Conservation (phyloP, 2,329 filamentous ascomycete genomes). For the Exserohilum rostratum region DNA sequence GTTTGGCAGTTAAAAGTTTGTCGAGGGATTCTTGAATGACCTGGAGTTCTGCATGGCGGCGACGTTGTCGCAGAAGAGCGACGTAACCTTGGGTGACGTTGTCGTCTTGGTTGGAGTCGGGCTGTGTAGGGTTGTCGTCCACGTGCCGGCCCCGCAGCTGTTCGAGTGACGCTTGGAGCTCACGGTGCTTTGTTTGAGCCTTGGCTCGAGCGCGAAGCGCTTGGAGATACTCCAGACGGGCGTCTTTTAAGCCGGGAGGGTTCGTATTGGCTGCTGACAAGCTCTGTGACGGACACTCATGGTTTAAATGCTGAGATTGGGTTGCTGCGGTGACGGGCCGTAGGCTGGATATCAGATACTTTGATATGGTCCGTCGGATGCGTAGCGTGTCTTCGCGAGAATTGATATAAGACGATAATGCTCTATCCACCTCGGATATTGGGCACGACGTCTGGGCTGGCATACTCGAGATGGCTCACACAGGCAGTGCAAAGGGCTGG, state of each 20-base stretch:
- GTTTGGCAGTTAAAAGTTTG: slow-evolving; percentile 43
- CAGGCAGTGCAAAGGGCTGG: neutral
- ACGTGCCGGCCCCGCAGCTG: slow-evolving; percentile 35
- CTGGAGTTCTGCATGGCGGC: slow-evolving; percentile 53
- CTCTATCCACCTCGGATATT: slow-evolving; percentile 45
- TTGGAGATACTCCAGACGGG: slow-evolving; percentile 54
- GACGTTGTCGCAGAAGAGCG: slow-evolving; percentile 53
- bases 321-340: slow-evolving; percentile 34
- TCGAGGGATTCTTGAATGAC: slow-evolving; percentile 55
- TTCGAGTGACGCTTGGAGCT: slow-evolving; percentile 38
- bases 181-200: slow-evolving; percentile 49
- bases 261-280: slow-evolving; percentile 32
- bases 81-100: slow-evolving; percentile 48
- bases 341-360: slow-evolving; percentile 40
- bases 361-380: slow-evolving; percentile 43
- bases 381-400: slow-evolving; percentile 46
- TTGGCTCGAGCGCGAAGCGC: slow-evolving; percentile 52
- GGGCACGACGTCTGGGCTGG: slow-evolving; percentile 41
- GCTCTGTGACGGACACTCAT: slow-evolving; percentile 37
- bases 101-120: slow-evolving; percentile 39
- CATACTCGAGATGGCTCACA: slow-evolving; percentile 18
- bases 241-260: slow-evolving; percentile 49
- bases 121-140: slow-evolving; percentile 35
- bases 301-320: slow-evolving; percentile 41
- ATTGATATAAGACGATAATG: slow-evolving; percentile 45